Evolutionary conservation across 768 basidiomycete species (phyloP).

Genomic region (Mycena galopus): DNA sequence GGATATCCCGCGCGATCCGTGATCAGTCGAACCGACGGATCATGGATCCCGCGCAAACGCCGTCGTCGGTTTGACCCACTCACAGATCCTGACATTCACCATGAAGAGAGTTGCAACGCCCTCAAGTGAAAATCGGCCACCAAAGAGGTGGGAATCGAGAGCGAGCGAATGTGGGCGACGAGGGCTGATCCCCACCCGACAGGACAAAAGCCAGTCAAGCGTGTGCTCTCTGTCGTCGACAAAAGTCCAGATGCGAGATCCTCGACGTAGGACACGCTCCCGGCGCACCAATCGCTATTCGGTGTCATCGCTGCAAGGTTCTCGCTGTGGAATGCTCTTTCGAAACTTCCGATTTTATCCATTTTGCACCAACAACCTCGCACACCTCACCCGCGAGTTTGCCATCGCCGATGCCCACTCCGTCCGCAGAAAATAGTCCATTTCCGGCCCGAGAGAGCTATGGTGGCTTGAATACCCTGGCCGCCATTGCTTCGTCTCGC

Average conservation of each 20-base stretch:
- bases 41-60: no score
- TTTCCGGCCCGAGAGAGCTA: not conserved
- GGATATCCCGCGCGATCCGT: no score
- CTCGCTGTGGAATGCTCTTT: conserved; percentile 62
- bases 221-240: conserved; percentile 50
- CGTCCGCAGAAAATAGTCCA: not conserved
- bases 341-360: conserved; percentile 49
- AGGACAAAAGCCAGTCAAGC: not conserved
- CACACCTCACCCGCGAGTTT: not conserved
- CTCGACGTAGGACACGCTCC: conserved; percentile 46
- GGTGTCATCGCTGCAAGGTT: conserved; percentile 65
- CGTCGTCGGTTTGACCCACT: no score
- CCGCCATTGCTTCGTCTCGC: conserved; percentile 31
- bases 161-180: no score
- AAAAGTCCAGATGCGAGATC: conserved; percentile 65
- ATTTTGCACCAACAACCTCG: conserved; percentile 31
- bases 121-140: not conserved
- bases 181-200: no score
- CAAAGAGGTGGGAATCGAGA: not conserved
- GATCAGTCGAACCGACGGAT: no score
- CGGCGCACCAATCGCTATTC: conserved; percentile 35
- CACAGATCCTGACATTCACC: no score
- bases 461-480: conserved; percentile 26
- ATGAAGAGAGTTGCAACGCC: not conserved
- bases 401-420: conserved; percentile 6